Conservation (phyloP, 768 basidiomycete species). For the Exidia glandulosa region DNA sequence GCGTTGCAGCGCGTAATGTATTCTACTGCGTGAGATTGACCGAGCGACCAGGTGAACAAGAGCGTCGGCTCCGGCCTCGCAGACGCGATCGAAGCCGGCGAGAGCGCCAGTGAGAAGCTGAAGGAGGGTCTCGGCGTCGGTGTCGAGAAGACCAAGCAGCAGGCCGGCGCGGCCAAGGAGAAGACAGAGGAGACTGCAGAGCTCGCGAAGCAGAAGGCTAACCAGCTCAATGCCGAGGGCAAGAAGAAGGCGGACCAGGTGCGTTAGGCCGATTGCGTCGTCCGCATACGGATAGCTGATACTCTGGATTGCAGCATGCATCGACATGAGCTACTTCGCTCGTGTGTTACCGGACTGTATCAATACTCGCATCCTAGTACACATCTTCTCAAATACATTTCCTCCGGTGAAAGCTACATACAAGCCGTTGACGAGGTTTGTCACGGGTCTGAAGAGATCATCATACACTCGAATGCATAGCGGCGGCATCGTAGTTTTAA, state of each 20-base stretch:
- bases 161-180: neutral
- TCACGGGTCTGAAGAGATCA: no score
- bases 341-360: no score
- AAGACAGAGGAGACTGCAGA: neutral
- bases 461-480: no score
- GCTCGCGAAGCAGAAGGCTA: neutral
- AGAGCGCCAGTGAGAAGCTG: conserved; percentile 26
- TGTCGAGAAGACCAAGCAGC: neutral
- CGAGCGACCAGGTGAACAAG: conserved; percentile 26
- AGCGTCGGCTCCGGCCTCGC: conserved; percentile 29
- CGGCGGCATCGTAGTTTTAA: no score
- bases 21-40: neutral
- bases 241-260: neutral
- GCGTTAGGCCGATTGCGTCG: no score
- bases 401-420: no score
- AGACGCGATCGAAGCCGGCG: conserved; percentile 30
- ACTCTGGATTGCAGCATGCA: neutral
- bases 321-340: no score
- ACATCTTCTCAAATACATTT: no score
- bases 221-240: neutral
- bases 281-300: no score
- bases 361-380: no score
- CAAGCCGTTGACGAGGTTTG: no score
- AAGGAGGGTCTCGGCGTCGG: conserved; percentile 24
- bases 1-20: neutral